Conservation (phyloP, 78 protist genomes). For the Dictyostelium brefeldianum region DNA sequence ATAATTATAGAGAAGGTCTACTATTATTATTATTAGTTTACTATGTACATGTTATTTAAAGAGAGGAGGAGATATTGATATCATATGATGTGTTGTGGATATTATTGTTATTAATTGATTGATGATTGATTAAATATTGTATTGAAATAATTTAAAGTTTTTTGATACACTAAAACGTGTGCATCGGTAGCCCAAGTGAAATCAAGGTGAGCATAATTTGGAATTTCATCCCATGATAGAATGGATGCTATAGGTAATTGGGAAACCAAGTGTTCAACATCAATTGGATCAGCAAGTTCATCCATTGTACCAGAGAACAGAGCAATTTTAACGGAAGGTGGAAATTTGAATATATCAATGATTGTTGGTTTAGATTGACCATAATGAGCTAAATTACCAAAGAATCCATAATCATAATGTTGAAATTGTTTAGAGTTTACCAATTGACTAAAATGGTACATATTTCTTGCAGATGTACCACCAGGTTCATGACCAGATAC, state of each 20-base stretch:
- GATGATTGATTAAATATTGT: background rate
- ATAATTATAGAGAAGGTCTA: background rate
- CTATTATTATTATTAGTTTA: background rate
- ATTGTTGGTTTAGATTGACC: constrained; percentile 46
- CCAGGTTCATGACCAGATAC: constrained; percentile 74
- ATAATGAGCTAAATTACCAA: constrained; percentile 1
- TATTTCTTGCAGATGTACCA: constrained; percentile 72
- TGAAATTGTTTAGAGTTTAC: constrained; percentile 65
- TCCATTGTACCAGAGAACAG: constrained; percentile 79
- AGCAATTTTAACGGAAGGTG: constrained; percentile 37
- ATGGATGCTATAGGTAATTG: constrained; percentile 2
- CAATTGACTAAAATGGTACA: constrained; percentile 78
- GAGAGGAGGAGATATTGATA: no score
- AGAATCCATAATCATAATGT: constrained; percentile 59
- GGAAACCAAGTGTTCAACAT: constrained; percentile 47
- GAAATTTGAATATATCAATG: constrained; percentile 30
- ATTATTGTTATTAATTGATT: background rate
- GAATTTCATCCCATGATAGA: constrained; percentile 30
- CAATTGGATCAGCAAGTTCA: constrained; percentile 84
- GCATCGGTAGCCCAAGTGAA: constrained; percentile 85
- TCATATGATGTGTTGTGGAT: background rate
- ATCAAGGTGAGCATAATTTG: constrained; percentile 69
- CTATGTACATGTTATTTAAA: background rate
- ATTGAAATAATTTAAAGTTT: constrained; percentile 7
- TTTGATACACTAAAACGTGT: constrained; percentile 13